A percentile compares a stretch with the other conserved stretches of the same genome.
Conservation (phyloP, 2,329 filamentous ascomycete species). For the Aspergillus melleus region DNA sequence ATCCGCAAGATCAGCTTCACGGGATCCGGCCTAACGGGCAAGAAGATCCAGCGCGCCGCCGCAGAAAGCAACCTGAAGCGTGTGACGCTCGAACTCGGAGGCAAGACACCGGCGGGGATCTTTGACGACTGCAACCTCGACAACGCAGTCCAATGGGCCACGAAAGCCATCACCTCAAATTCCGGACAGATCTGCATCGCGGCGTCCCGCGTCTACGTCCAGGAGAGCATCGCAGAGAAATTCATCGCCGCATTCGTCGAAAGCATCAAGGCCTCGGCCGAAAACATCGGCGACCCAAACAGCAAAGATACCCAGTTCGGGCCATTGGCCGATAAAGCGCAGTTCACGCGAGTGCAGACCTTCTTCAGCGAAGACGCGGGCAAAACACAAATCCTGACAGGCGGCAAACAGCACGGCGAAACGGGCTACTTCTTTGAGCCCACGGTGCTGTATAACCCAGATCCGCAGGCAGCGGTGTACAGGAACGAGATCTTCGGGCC, state of each 20-base stretch:
- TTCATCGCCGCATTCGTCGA: constrained; percentile 1
- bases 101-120: constrained; percentile 27
- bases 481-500: constrained; percentile 12
- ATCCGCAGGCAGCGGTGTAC: background rate
- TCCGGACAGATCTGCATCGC: constrained; percentile 35
- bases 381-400: background rate
- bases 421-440: constrained; percentile 7
- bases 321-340: constrained; percentile 1
- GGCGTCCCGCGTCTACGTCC: constrained; percentile 35
- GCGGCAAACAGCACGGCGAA: constrained; percentile 4
- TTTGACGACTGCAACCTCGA: constrained; percentile 36
- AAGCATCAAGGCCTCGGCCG: background rate
- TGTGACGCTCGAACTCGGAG: constrained; percentile 36
- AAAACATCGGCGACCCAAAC: constrained; percentile 4
- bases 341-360: constrained; percentile 1
- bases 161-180: constrained; percentile 29
- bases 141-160: constrained; percentile 31
- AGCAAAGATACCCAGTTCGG: constrained; percentile 1
- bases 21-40: constrained; percentile 29
- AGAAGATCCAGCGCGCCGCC: constrained; percentile 30
- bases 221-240: constrained; percentile 21
- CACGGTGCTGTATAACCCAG: constrained; percentile 2
- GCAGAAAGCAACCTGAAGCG: constrained; percentile 35
- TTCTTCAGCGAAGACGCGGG: background rate
- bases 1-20: constrained; percentile 38